phyloP scores from a whole-genome alignment of 169 alveolate species.

The Cryptosporidium ryanae region DNA sequence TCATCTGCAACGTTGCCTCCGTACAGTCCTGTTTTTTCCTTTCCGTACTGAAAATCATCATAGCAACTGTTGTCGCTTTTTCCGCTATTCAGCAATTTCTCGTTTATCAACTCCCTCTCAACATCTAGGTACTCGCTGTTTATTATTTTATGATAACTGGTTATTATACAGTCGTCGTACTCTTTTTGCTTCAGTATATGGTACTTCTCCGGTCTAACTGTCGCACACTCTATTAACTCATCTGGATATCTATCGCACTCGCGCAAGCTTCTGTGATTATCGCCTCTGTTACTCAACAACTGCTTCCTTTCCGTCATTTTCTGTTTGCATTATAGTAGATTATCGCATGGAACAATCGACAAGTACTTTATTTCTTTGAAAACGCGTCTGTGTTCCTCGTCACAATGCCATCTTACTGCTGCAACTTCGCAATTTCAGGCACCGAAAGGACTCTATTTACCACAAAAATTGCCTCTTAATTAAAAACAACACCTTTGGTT shows the following conservation, averaged over 20 bases:
- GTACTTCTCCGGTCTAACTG: slow-evolving; percentile 39
- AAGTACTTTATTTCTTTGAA: no score
- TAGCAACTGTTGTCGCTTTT: slow-evolving; percentile 3
- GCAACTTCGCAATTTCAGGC: no score
- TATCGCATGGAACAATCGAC: no score
- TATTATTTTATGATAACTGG: slow-evolving; percentile 38
- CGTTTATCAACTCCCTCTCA: slow-evolving; percentile 21
- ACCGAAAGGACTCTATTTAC: no score
- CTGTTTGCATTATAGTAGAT: no score
- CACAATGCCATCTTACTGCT: no score
- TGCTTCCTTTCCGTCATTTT: neutral
- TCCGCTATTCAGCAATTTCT: slow-evolving; percentile 8
- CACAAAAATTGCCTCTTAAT: no score
- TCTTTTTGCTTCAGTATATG: slow-evolving; percentile 26
- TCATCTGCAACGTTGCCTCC: neutral
- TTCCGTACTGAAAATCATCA: neutral
- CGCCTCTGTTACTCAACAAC: neutral
- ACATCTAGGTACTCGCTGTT: slow-evolving; percentile 47
- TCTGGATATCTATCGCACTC: slow-evolving; percentile 17
- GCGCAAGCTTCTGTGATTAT: neutral
- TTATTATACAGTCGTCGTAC: slow-evolving; percentile 44
- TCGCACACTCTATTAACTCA: slow-evolving; percentile 22
- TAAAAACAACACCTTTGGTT: no score
- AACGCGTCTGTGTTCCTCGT: no score
- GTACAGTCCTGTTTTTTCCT: no score